Base-by-base conservation (phyloP, 768 basidiomycete species). In the Coprinopsis strossmayeri region DNA sequence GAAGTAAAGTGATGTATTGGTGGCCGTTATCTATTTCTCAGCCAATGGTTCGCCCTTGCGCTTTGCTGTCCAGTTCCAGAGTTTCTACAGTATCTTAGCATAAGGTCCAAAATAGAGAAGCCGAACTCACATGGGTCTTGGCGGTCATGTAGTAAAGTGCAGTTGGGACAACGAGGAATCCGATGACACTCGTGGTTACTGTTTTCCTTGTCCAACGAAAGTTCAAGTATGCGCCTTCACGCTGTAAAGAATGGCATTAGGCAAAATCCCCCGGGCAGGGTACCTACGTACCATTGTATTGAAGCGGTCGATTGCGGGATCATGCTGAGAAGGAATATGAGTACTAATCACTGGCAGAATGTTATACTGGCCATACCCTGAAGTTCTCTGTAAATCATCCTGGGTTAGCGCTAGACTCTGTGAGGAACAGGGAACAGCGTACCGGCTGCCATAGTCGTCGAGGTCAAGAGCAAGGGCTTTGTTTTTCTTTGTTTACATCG, bases 151-250 rank as follows among this genome's bases (percentile, higher is more conserved):
- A 77, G 58, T 69, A 75, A 20, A 84, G 62, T 15, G 75, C 64
- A 15, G 73, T 74, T 5, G 91, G 91, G 45, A 84, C 65, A 46
- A 87, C 65, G 20, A 84, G 64, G 56, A 84, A 71, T 28, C 86
- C 87, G 11, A 81, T 66, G 18, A 89, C 51, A 37, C 81, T 70
- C 3, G 74, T 77, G 57, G 82, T 71, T 23, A 84, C 75, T 20
- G 84, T 80, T 48, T 76, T 69, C 24, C 69, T 77, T 28, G 88
- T 94, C 73, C 89, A 91, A 32, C 78, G 78, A 65, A 93, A 95
- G 60, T 81, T 74, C 60, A 84, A 71, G 66, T 91, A 90, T n/a
- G 81, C 87, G 53, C 82, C 76, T 63, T 93, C 91, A 34, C 91
- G 83, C 91, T 93, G 49, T 18, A 49, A 46, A 38, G 21, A 3